These are phyloP conservation scores for Chlorella sp. DNA, from an alignment of 139 green algal genomes.

Conservation along the genomic window DNA sequence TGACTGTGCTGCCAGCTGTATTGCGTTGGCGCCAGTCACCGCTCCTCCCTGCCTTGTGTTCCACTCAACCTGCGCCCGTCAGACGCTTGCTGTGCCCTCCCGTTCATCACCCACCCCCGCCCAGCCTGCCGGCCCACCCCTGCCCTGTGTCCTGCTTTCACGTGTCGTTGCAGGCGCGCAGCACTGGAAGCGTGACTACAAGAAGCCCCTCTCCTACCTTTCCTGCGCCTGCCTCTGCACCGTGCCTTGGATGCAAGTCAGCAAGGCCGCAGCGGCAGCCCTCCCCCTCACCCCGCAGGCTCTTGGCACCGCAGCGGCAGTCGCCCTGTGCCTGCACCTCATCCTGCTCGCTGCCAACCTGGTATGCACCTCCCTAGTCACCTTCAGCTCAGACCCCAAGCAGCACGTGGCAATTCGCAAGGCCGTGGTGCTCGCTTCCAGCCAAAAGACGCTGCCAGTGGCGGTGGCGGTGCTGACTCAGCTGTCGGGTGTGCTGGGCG, in stretches of 20 bases:
- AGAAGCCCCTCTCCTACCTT: slow-evolving; percentile 56
- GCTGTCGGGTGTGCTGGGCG: slow-evolving; percentile 36
- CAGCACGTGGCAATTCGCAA: slow-evolving; percentile 43
- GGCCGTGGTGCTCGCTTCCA: slow-evolving; percentile 58
- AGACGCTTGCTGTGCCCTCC: slow-evolving; percentile 1
- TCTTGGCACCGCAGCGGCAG: slow-evolving; percentile 39
- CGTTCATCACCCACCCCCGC: not conserved
- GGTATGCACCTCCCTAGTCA: not conserved
- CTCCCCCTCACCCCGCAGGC: slow-evolving; percentile 32
- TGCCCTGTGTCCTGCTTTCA: not conserved
- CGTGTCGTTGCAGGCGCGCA: slow-evolving; percentile 46
- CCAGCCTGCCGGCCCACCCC: not conserved
- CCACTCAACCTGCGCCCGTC: not conserved
- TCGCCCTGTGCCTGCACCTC: slow-evolving; percentile 55
- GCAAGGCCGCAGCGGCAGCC: slow-evolving; percentile 37
- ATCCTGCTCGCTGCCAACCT: slow-evolving; percentile 61
- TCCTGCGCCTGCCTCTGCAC: slow-evolving; percentile 62
- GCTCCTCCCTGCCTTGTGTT: not conserved
- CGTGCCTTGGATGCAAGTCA: slow-evolving; percentile 86
- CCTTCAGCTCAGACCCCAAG: slow-evolving; percentile 11
- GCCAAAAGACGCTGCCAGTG: slow-evolving; percentile 73
- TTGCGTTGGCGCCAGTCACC: not conserved
- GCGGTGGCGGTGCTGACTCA: slow-evolving; percentile 68
- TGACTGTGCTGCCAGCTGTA: no score
- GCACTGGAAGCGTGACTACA: slow-evolving; percentile 45